Conservation (phyloP, 1,284 basidiomycete genomes). For the Porodaedalea pini region DNA sequence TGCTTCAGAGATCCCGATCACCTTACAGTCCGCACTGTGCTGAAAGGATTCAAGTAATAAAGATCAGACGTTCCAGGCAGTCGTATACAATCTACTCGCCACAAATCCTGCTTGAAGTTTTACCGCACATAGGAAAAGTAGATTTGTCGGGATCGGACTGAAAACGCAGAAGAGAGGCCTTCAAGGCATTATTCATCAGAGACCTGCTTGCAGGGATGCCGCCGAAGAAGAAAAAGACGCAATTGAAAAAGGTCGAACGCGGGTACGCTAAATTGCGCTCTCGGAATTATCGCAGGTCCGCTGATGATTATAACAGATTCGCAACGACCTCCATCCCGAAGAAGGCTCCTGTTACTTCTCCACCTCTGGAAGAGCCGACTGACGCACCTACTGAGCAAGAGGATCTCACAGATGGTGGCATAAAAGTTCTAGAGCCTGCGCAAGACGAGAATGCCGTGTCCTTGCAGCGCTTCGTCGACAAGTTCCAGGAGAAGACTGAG, state of each 20-base stretch:
- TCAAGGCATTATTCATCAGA: neutral
- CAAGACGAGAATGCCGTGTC: conserved; percentile 24
- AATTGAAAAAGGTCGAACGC: conserved; percentile 69
- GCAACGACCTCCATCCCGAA: conserved; percentile 88
- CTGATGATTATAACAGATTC: conserved; percentile 38
- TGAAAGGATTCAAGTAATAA: neutral
- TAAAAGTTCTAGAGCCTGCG: conserved; percentile 27
- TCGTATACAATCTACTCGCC: neutral
- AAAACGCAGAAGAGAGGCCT: neutral
- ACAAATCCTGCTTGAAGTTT: neutral
- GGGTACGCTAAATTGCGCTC: conserved; percentile 35
- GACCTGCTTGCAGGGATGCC: conserved; percentile 46
- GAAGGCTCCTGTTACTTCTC: conserved; percentile 48
- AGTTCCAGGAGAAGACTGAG: conserved; percentile 83
- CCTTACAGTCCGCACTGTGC: neutral
- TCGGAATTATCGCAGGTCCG: neutral
- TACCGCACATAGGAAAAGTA: neutral
- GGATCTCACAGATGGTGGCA: conserved; percentile 19
- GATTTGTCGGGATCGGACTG: neutral
- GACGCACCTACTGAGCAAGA: conserved; percentile 16
- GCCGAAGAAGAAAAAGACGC: conserved; percentile 80
- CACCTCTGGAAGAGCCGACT: conserved; percentile 25
- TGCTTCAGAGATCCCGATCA: conserved; percentile 5
- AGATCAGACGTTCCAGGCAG: neutral
- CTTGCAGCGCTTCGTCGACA: conserved; percentile 71